These are phyloP conservation scores for Stagonosporopsis vannaccii DNA, from an alignment of 2,329 filamentous ascomycete genomes.

Conservation along the genomic window DNA sequence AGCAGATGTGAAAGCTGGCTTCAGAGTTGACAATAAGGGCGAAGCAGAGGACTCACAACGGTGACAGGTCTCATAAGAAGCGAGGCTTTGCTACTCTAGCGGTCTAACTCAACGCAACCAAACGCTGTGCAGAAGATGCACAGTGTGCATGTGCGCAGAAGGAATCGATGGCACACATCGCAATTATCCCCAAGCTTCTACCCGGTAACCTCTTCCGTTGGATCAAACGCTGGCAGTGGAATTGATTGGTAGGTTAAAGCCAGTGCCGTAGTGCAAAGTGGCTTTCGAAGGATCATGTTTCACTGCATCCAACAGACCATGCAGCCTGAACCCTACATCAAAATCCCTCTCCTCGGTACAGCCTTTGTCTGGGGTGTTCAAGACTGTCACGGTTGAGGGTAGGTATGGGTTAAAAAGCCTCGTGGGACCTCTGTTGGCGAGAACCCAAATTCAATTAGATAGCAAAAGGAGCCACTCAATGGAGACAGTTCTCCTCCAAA, in stretches of 20 bases:
- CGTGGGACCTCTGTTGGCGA: slow-evolving; percentile 10
- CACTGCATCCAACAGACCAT: slow-evolving; percentile 46
- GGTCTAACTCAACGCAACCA: slow-evolving; percentile 38
- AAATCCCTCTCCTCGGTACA: slow-evolving; percentile 17
- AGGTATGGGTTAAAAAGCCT: slow-evolving; percentile 16
- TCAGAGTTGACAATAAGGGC: background rate
- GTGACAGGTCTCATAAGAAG: slow-evolving; percentile 26
- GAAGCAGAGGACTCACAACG: background rate
- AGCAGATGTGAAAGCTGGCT: background rate
- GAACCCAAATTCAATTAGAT: background rate
- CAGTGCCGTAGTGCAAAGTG: slow-evolving; percentile 34
- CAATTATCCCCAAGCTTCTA: slow-evolving; percentile 30
- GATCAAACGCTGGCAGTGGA: slow-evolving; percentile 29
- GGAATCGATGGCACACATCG: slow-evolving; percentile 36
- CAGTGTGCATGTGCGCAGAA: slow-evolving; percentile 38
- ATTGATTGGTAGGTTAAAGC: slow-evolving; percentile 27
- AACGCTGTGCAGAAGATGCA: slow-evolving; percentile 39
- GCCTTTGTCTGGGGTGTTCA: slow-evolving; percentile 21
- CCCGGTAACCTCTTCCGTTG: slow-evolving; percentile 27
- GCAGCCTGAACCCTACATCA: slow-evolving; percentile 40
- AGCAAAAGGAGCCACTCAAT: background rate
- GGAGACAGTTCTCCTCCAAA: background rate
- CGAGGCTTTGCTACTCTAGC: slow-evolving; percentile 22
- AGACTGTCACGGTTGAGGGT: background rate
- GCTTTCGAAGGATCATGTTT: slow-evolving; percentile 46